Evolutionary conservation across 768 basidiomycete genomes (phyloP).

Genomic region (Rhodotorula kratochvilovae): DNA sequence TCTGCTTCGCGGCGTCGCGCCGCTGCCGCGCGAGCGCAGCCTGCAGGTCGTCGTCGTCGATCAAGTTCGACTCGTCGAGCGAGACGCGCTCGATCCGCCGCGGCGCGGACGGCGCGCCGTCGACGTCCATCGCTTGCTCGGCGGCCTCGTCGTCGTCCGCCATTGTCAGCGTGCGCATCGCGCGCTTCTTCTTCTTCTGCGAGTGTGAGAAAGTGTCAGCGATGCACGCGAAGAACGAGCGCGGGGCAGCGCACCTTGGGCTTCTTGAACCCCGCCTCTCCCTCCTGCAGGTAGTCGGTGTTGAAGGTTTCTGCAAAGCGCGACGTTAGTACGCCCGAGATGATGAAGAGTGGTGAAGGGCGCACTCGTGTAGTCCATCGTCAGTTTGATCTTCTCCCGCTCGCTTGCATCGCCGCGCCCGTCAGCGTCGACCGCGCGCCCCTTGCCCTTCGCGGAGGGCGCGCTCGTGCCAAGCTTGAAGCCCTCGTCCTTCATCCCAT

Average conservation of each 20-base stretch:
- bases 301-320: conserved; percentile 59
- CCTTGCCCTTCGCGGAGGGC: conserved; percentile 19
- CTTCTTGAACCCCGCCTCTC: conserved; percentile 92
- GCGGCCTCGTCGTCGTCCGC: conserved; percentile 52
- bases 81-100: conserved; percentile 64
- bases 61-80: conserved; percentile 51
- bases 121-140: conserved; percentile 65
- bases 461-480: conserved; percentile 70
- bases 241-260: conserved; percentile 60
- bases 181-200: conserved; percentile 87
- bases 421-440: background rate
- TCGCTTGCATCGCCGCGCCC: conserved; percentile 6
- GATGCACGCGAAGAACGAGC: background rate
- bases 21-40: conserved; percentile 81
- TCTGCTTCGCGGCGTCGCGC: conserved; percentile 70
- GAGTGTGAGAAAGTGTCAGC: conserved; percentile 11
- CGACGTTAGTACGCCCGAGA: background rate
- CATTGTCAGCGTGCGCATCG: conserved; percentile 37
- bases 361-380: conserved; percentile 86
- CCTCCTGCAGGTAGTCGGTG: conserved; percentile 83
- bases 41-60: conserved; percentile 98
- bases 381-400: conserved; percentile 48
- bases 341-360: conserved; percentile 37
- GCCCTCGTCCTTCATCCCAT: conserved; percentile 67
- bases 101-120: conserved; percentile 48